A percentile compares a stretch with the other conserved stretches of the same genome.
Conservation (phyloP, 1,284 basidiomycete species). For the Anthracocystis walkeri region DNA sequence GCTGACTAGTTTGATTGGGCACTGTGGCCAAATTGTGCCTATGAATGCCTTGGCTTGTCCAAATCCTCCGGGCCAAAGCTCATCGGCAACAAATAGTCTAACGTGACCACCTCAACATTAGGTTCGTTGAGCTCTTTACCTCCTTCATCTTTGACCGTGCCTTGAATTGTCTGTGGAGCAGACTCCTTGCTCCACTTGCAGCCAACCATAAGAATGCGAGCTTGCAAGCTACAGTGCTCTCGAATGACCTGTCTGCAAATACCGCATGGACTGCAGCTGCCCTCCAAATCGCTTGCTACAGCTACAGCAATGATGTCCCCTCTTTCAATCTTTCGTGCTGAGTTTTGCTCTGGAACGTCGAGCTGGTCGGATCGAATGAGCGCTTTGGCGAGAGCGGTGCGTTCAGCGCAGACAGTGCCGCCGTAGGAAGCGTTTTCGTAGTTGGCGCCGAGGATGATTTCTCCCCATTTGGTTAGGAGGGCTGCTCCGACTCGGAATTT, state of each 20-base stretch:
- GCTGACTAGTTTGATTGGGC: neutral
- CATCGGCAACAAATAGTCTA: slow-evolving; percentile 82
- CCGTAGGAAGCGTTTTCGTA: slow-evolving; percentile 92
- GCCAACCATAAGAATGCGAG: slow-evolving; percentile 83
- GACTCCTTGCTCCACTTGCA: slow-evolving; percentile 74
- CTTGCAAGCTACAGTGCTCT: slow-evolving; percentile 80
- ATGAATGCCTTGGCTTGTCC: slow-evolving; percentile 63
- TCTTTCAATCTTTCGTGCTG: slow-evolving; percentile 42
- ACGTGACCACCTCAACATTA: slow-evolving; percentile 73
- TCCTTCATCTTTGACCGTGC: slow-evolving; percentile 24
- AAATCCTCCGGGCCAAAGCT: slow-evolving; percentile 88
- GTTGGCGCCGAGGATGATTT: slow-evolving; percentile 83
- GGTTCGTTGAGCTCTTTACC: slow-evolving; percentile 68
- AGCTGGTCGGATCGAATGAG: slow-evolving; percentile 39
- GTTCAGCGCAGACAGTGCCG: slow-evolving; percentile 70
- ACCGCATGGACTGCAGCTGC: slow-evolving; percentile 75
- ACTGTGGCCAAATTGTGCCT: neutral
- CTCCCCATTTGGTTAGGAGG: slow-evolving; percentile 77
- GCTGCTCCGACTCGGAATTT: slow-evolving; percentile 91
- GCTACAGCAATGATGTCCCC: slow-evolving; percentile 60
- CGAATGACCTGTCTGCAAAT: slow-evolving; percentile 90
- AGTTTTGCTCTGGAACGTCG: slow-evolving; percentile 23
- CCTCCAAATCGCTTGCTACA: slow-evolving; percentile 54
- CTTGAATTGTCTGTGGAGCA: slow-evolving; percentile 7
- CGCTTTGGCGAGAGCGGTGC: slow-evolving; percentile 61